Conservation (phyloP, 2,329 filamentous ascomycete genomes). For the Curvularia sp. region DNA sequence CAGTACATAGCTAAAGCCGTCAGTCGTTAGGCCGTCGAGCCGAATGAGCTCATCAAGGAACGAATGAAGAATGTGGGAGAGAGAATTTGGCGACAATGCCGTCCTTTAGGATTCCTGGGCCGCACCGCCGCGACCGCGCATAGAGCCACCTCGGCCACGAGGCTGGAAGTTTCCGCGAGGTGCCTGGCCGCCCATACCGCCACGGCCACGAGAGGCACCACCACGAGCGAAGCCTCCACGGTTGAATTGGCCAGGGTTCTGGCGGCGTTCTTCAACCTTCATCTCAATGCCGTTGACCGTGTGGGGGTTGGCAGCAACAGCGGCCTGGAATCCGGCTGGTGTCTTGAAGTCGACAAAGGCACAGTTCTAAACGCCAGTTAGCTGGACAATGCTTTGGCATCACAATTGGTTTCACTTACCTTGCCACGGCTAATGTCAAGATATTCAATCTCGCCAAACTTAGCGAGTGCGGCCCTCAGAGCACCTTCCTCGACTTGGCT, state of each 20-base stretch:
- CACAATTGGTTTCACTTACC: slow-evolving; percentile 62
- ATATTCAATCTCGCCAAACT: slow-evolving; percentile 70
- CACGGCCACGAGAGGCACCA: slow-evolving; percentile 63
- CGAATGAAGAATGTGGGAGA: slow-evolving; percentile 17
- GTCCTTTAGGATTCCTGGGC: slow-evolving; percentile 46
- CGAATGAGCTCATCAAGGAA: slow-evolving; percentile 29
- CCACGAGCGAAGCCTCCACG: slow-evolving; percentile 50
- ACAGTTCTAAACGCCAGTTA: slow-evolving; percentile 72
- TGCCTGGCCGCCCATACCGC: slow-evolving; percentile 64
- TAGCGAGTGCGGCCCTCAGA: slow-evolving; percentile 72
- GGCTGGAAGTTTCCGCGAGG: slow-evolving; percentile 74
- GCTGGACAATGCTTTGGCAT: slow-evolving; percentile 2
- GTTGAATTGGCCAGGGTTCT: slow-evolving; percentile 53
- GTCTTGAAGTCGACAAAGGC: slow-evolving; percentile 95
- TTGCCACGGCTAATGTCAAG: slow-evolving; percentile 73
- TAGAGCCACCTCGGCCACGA: slow-evolving; percentile 69
- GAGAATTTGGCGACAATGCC: slow-evolving; percentile 6
- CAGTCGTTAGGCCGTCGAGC: slow-evolving; percentile 40
- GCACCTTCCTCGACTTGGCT: slow-evolving; percentile 82
- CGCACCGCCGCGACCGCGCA: slow-evolving; percentile 56
- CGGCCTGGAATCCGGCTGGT: slow-evolving; percentile 80
- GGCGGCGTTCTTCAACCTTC: slow-evolving; percentile 85
- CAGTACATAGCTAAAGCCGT: slow-evolving; percentile 49
- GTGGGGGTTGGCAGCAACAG: slow-evolving; percentile 84
- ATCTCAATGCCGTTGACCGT: slow-evolving; percentile 82